These are phyloP conservation scores for Diddensiella caesifluorescens DNA, from an alignment of 805 yeast genomes.

Conservation along the genomic window DNA sequence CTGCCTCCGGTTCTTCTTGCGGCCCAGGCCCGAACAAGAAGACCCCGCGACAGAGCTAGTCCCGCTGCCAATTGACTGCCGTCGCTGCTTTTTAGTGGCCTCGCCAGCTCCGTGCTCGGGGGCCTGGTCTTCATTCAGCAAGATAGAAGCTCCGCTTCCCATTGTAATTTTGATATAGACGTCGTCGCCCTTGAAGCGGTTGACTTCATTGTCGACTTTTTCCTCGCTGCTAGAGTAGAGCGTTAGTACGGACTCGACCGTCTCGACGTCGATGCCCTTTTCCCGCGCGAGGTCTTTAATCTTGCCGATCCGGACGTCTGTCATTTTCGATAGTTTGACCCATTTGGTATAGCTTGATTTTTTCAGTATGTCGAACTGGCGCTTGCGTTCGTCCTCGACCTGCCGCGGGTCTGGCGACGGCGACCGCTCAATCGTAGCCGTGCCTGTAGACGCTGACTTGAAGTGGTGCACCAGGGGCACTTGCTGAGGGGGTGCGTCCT, in stretches of 20 bases:
- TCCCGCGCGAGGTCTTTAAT: conserved; percentile 26
- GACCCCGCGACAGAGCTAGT: too few relatives aligned
- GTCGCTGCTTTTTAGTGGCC: background rate
- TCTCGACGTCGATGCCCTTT: conserved; percentile 26
- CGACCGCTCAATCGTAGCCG: background rate
- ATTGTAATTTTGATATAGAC: conserved; percentile 25
- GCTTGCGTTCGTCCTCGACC: background rate
- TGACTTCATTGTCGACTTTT: conserved; percentile 21
- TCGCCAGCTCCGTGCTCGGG: conserved; percentile 2
- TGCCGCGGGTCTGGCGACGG: conserved; percentile 1
- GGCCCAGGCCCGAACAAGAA: conserved; percentile 7
- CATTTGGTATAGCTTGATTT: conserved; percentile 21
- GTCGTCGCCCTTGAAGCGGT: conserved; percentile 22
- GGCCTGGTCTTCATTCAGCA: conserved; percentile 4
- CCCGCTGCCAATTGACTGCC: conserved; percentile 3
- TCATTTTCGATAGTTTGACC: conserved; percentile 28
- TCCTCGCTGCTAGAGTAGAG: conserved; percentile 21
- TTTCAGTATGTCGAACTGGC: conserved; percentile 4
- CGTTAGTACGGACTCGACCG: conserved; percentile 26
- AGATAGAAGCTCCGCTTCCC: conserved; percentile 12
- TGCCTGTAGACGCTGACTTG: background rate
- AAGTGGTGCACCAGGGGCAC: background rate
- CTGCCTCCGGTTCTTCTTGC: conserved; percentile 20
- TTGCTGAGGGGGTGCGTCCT: too few relatives aligned
- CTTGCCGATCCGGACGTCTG: conserved; percentile 21